These are phyloP conservation scores for Aspergillus affinis DNA, from an alignment of 495 filamentous ascomycete species.

Conservation along the genomic window DNA sequence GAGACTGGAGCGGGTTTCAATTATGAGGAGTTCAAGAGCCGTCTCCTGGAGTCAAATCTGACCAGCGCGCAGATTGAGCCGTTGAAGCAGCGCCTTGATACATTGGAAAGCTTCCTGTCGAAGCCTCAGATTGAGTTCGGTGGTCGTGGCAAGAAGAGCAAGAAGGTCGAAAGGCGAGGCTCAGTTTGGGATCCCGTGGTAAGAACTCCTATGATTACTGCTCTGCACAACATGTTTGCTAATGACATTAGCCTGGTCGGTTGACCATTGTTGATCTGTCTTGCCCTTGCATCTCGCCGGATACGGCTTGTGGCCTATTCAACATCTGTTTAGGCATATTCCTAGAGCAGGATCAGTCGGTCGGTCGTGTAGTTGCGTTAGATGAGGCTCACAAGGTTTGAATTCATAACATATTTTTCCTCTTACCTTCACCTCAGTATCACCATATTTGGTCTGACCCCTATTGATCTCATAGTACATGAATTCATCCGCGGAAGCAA, in stretches of 20 bases:
- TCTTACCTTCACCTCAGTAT: constrained; percentile 1
- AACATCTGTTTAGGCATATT: constrained; percentile 65
- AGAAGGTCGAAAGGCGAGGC: background rate
- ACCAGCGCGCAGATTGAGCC: constrained; percentile 46
- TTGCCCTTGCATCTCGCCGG: constrained; percentile 67
- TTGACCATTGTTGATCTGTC: constrained; percentile 75
- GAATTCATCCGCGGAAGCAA: constrained; percentile 42
- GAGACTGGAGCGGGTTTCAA: constrained; percentile 40
- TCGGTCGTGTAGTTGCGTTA: constrained; percentile 54
- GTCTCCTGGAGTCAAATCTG: constrained; percentile 35
- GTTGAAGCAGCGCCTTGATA: constrained; percentile 56
- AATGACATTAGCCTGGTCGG: constrained; percentile 41
- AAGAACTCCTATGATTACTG: background rate
- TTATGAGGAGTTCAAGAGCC: constrained; percentile 51
- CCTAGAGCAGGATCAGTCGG: constrained; percentile 45
- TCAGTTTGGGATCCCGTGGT: constrained; percentile 13
- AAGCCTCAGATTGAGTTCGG: constrained; percentile 14
- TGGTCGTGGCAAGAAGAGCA: background rate
- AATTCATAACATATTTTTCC: background rate
- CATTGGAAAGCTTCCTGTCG: constrained; percentile 58
- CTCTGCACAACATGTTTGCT: background rate
- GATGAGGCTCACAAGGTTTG: constrained; percentile 60
- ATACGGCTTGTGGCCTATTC: constrained; percentile 67
- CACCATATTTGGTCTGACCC: background rate
- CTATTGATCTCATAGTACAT: constrained; percentile 40